phyloP scores from a whole-genome alignment of 2,329 filamentous ascomycete species.

The Macrophomina tecta region DNA sequence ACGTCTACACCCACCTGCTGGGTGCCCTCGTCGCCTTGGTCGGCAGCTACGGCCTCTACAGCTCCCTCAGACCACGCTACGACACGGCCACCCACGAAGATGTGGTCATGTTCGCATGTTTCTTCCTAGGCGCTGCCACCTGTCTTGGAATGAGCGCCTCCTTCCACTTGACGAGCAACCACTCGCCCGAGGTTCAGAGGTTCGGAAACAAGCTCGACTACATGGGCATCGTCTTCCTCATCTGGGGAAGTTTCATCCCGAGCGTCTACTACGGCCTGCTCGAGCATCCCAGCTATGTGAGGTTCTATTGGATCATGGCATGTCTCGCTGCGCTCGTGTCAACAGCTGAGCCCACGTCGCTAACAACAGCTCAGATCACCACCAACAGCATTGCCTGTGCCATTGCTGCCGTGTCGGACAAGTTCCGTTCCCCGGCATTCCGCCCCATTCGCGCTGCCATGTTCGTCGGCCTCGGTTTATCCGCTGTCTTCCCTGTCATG shows the following conservation, averaged over 20 bases:
- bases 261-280: conserved; percentile 68
- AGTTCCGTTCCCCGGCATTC: conserved; percentile 83
- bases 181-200: conserved; percentile 76
- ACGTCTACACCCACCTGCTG: conserved; percentile 72
- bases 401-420: conserved; percentile 77
- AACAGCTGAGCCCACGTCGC: neutral
- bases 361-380: conserved; percentile 66
- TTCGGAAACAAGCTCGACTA: conserved; percentile 96
- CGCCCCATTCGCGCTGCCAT: conserved; percentile 84
- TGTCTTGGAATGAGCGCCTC: conserved; percentile 64
- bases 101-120: conserved; percentile 45
- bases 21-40: conserved; percentile 39
- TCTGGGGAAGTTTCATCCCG: conserved; percentile 89
- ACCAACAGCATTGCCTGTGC: conserved; percentile 78
- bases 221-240: conserved; percentile 88
- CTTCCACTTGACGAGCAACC: conserved; percentile 85
- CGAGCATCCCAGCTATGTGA: conserved; percentile 65
- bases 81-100: conserved; percentile 44
- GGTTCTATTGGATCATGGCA: conserved; percentile 77
- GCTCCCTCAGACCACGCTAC: conserved; percentile 38
- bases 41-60: conserved; percentile 35
- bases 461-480: conserved; percentile 87
- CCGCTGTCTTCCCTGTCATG: conserved; percentile 80
- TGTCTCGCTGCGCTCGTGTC: conserved; percentile 35
- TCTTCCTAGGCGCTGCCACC: conserved; percentile 47